Base-by-base conservation (phyloP, 306 rosid species). In the Casuarina glauca region DNA sequence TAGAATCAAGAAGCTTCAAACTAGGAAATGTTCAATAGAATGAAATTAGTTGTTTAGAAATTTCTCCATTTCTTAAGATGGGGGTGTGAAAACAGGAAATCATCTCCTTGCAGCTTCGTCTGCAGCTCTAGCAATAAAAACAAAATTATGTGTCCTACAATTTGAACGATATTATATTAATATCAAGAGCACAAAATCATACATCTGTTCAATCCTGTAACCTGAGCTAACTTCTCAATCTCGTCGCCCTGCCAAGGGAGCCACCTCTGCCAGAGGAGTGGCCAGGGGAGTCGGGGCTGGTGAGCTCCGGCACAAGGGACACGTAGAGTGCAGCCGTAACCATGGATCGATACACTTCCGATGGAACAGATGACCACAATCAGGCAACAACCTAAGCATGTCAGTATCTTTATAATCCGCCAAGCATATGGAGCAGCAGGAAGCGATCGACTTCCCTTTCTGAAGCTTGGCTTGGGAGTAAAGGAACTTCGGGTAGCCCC, bases 391-490 rank as follows among this genome's bases (percentile, higher is more conserved):
- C 43, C 88, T n/a, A 63, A 88, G 19, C 78, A 76, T 48, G 12
- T 88, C 88, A 6, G 38, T 61, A 64, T 81, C 84, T 62, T 53
- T 72, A 43, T 81, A 88, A 70, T 90, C 92, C 39, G 60, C 79
- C 78, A 90, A 86, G 52, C 92, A 90, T 43, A 90, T 83, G 3
- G 89, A 81, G 78, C 94, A 90, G 55, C 53, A 43, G 0, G 82
- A 12, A 42, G 81, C 16, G n/a, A 70, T 66, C 26, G 82, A 66
- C 42, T 50, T 69, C 6, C 51, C 50, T 6, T 64, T 64, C 1
- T 73, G 79, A 26, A 44, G 74, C 70, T 82, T 88, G 2, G 74
- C 79, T 69, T 90, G 73, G 0, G 92, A 84, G 26, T 76, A 84
- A 41, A 73, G 45, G 17, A 88, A 7, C 70, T 52, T 54, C 0